Percentiles rank a stretch among this genome's conserved stretches.
phyloP scores from a whole-genome alignment of 352 stramenopile species.

The Peronospora destructor region DNA sequence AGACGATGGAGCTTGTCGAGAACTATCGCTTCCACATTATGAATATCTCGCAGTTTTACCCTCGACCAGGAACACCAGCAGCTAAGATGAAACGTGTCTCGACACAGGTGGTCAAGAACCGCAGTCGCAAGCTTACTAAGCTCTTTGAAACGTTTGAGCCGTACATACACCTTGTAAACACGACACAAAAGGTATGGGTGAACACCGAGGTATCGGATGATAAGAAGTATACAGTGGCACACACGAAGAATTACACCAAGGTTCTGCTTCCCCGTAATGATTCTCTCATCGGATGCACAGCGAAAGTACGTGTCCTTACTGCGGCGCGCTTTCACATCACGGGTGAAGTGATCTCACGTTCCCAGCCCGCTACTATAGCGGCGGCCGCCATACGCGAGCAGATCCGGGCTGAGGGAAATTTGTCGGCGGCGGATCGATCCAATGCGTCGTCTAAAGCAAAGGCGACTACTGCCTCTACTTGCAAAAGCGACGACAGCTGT shows the following conservation, averaged over 20 bases:
- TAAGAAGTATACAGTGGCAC: conserved; percentile 68
- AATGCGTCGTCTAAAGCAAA: conserved; percentile 31
- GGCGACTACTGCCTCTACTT: conserved; percentile 10
- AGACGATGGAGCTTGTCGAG: conserved; percentile 82
- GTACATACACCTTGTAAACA: conserved; percentile 65
- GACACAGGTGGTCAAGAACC: conserved; percentile 86
- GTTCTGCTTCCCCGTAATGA: conserved; percentile 77
- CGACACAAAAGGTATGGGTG: conserved; percentile 63
- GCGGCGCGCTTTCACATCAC: conserved; percentile 72
- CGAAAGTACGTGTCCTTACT: conserved; percentile 48
- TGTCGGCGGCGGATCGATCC: conserved; percentile 25
- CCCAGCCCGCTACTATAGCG: conserved; percentile 42
- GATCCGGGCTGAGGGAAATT: conserved; percentile 35
- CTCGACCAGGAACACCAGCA: conserved; percentile 83
- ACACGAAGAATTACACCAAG: conserved; percentile 92
- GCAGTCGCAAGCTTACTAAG: conserved; percentile 75
- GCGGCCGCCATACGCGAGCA: conserved; percentile 46
- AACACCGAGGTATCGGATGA: conserved; percentile 83
- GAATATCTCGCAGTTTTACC: conserved; percentile 93
- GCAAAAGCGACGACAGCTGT: conserved; percentile 28
- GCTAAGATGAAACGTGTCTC: conserved; percentile 86
- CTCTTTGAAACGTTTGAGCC: conserved; percentile 82
- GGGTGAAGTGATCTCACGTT: conserved; percentile 48
- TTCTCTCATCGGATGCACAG: conserved; percentile 63
- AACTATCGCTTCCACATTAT: conserved; percentile 88